Base-by-base conservation (phyloP, 2,329 filamentous ascomycete genomes). In the Chaetomiaceae sp. region DNA sequence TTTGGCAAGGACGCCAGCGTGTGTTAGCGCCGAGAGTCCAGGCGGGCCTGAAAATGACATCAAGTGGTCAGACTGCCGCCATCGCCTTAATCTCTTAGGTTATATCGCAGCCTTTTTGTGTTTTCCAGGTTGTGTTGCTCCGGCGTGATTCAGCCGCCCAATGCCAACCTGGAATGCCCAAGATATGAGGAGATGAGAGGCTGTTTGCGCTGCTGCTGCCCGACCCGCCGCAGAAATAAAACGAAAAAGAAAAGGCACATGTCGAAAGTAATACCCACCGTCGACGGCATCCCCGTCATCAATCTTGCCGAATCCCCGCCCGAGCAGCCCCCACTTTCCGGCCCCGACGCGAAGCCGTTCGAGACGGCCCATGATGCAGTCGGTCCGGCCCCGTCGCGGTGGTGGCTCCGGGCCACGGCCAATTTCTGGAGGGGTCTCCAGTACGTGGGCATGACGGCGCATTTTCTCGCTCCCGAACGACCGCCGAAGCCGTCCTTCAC, bases 361-460 rank as follows among this genome's bases (percentile, higher is more conserved):
- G 48, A 55, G 16, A 61, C 54, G 1, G 60, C 60, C 39, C 48
- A 51, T 30, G 56, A 62, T 52, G 53, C 47, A 7, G 51, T 55
- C 10, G 52, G 48, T 10, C 27, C 51, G 43, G 62, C 69, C 44
- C 64, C 67, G 6, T 70, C 74, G 4, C 75, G 83, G 68, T 80
- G 77, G 73, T 75, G 81, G 61, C 75, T 88, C 10, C 76, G 77
- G 49, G 58, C 83, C 46, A 78, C 86, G 64, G 85, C 85, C 41
- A 68, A 74, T 23, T 77, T 83, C 64, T 87, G 83, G 83, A 77
- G 86, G 46, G 74, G 77, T 50, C 71, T 87, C 37, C 86, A 87
- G 78, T 74, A 73, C 51, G 75, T 87, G 50, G 85, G 83, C 62
- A 87, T 87, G 83, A 72, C 77, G 53, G 69, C 88, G 34, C 85